A percentile compares a stretch with the other conserved stretches of the same genome.
Evolutionary conservation across 148 eudicot genomes (phyloP).

Genomic region (Rhododendron williamsianum): DNA sequence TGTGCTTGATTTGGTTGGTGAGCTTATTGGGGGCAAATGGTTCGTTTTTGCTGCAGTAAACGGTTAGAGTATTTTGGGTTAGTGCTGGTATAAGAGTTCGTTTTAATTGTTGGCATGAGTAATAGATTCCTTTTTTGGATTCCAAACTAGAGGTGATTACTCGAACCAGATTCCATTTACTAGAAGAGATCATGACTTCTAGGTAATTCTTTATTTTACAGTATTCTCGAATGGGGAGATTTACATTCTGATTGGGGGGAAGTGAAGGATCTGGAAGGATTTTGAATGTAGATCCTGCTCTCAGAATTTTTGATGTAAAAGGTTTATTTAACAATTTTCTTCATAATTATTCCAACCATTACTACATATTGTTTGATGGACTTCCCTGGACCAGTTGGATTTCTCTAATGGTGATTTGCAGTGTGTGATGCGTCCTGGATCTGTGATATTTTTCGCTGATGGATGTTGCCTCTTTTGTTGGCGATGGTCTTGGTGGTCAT

Average conservation of each 20-base stretch:
- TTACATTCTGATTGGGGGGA: neutral
- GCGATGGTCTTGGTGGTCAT: neutral
- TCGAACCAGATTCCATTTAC: neutral
- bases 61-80: neutral
- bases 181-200: neutral
- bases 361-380: neutral
- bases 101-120: neutral
- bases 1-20: neutral
- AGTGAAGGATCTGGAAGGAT: neutral
- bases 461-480: neutral
- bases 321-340: neutral
- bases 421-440: neutral
- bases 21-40: neutral
- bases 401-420: neutral
- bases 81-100: neutral
- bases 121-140: neutral
- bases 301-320: neutral
- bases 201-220: neutral
- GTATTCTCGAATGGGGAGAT: neutral
- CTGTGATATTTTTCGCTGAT: neutral
- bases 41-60: neutral
- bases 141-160: neutral
- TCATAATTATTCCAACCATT: neutral
- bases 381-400: neutral
- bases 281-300: neutral